Conservation (phyloP, 78 protist species). For the Polysphondylium violaceum region DNA sequence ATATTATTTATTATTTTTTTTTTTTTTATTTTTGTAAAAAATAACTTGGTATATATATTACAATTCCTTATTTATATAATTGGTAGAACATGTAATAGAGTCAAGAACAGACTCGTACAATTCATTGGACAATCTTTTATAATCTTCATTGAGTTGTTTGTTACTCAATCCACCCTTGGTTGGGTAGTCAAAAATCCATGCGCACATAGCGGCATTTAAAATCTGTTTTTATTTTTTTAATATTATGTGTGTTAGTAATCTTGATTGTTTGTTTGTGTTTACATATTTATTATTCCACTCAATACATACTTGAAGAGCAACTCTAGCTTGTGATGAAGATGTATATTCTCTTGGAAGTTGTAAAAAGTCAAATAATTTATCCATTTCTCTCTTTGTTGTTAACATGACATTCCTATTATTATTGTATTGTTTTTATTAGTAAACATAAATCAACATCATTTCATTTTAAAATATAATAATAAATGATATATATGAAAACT, state of each 20-base stretch:
- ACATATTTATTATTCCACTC: background rate
- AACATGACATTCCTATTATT: constrained; percentile 61
- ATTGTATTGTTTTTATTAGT: background rate
- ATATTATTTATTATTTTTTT: background rate
- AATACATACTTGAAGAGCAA: constrained; percentile 53
- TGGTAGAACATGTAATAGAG: constrained; percentile 49
- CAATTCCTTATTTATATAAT: constrained; percentile 17
- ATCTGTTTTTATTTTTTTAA: no score
- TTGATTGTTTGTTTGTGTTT: no score
- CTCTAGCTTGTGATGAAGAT: constrained; percentile 45
- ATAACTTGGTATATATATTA: background rate
- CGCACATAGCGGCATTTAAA: constrained; percentile 51
- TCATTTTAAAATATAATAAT: no score
- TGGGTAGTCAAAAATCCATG: constrained; percentile 41
- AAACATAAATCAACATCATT: background rate
- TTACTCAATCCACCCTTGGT: background rate
- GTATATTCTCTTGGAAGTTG: constrained; percentile 36
- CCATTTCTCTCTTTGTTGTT: constrained; percentile 38
- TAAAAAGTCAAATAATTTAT: constrained; percentile 12
- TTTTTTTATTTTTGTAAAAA: background rate
- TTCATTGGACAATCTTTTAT: constrained; percentile 16
- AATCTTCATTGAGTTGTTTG: constrained; percentile 42
- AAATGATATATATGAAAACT: background rate
- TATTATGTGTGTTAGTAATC: no score
- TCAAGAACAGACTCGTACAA: constrained; percentile 61